These are phyloP conservation scores for Kickxella alabastrina DNA, from an alignment of 192 early-diverging fungal species.

Conservation along the genomic window DNA sequence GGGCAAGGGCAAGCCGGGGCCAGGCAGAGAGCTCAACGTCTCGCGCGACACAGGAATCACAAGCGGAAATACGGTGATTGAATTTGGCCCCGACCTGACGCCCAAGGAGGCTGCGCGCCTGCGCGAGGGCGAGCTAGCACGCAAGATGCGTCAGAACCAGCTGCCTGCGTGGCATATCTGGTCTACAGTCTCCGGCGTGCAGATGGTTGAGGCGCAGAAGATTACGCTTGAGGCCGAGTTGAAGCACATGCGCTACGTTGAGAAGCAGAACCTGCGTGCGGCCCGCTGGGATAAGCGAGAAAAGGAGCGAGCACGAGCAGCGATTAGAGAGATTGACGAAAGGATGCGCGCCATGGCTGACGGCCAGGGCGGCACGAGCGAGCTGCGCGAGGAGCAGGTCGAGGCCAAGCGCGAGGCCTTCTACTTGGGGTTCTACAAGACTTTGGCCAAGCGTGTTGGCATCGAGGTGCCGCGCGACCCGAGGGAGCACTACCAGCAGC, in stretches of 20 bases:
- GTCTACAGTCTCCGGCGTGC: conserved; percentile 64
- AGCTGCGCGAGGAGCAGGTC: conserved; percentile 19
- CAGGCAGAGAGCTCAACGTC: conserved; percentile 60
- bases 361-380: conserved; percentile 7
- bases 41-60: conserved; percentile 62
- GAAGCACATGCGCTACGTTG: conserved; percentile 24
- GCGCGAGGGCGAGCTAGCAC: conserved; percentile 61
- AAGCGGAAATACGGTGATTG: conserved; percentile 66
- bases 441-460: conserved; percentile 17
- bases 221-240: conserved; percentile 31
- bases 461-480: conserved; percentile 42
- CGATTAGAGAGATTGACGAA: conserved; percentile 18
- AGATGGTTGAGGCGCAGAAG: conserved; percentile 41
- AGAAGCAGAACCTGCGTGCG: conserved; percentile 19
- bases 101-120: conserved; percentile 59
- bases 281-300: conserved; percentile 36
- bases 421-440: conserved; percentile 27
- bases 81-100: conserved; percentile 64
- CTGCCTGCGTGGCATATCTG: conserved; percentile 77
- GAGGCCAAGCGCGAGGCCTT: conserved; percentile 39
- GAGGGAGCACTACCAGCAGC: conserved; percentile 32
- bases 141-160: conserved; percentile 70
- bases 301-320: conserved; percentile 16
- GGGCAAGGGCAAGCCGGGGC: conserved; percentile 32
- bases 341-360: conserved; percentile 10